Percentiles rank a stretch among this genome's conserved stretches.
These are phyloP conservation scores for Nitzschia putrida DNA, from an alignment of 108 stramenopile genomes.

Conservation along the genomic window DNA sequence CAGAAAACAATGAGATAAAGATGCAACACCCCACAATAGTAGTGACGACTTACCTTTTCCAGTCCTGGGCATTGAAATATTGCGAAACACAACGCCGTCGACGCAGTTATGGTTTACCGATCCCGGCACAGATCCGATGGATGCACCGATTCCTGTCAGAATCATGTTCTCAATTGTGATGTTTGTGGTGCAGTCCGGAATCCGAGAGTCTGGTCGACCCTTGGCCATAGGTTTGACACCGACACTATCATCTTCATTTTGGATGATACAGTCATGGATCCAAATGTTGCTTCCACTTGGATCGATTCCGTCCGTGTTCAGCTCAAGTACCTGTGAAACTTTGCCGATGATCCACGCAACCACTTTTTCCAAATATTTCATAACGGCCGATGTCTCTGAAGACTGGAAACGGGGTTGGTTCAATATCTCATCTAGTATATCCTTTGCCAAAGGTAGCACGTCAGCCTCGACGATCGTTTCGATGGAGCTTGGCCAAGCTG, in stretches of 20 bases:
- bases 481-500: too few relatives aligned
- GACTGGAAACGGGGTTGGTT: too few relatives aligned
- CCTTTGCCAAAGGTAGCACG: conserved; percentile 20
- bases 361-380: too few relatives aligned
- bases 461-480: not conserved
- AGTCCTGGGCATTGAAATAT: conserved; percentile 45
- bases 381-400: too few relatives aligned
- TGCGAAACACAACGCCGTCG: conserved; percentile 47
- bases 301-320: conserved; percentile 58
- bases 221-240: conserved; percentile 34
- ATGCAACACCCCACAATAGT: not conserved
- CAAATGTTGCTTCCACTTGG: conserved; percentile 40
- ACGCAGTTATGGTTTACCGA: conserved; percentile 27
- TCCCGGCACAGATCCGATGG: conserved; percentile 39
- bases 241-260: conserved; percentile 46
- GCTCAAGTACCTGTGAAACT: conserved; percentile 28
- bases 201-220: conserved; percentile 2
- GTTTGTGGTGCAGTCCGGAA: conserved; percentile 35
- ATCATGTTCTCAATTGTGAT: conserved; percentile 47
- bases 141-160: conserved; percentile 43
- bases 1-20: too few relatives aligned
- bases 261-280: conserved; percentile 47
- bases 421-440: conserved; percentile 33
- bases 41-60: conserved; percentile 21
- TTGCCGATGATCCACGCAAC: conserved; percentile 30